Conservation (phyloP, 306 rosid species). For the Quercus dentata region DNA sequence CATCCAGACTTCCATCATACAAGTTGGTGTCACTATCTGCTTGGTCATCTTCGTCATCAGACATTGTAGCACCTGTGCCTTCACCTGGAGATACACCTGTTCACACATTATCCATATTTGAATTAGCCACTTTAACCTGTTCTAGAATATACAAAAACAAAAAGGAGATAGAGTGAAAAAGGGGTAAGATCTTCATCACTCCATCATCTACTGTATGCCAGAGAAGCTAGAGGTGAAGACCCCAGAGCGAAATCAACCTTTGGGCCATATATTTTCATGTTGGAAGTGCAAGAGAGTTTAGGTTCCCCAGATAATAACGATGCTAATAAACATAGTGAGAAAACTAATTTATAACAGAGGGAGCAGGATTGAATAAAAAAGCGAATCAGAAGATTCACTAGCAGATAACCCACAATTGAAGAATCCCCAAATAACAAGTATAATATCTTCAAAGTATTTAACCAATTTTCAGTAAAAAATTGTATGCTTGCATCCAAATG, state of each 20-base stretch:
- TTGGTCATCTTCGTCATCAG: constrained; percentile 80
- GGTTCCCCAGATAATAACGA: too few relatives aligned
- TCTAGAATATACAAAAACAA: neutral
- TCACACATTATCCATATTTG: neutral
- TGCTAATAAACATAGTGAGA: too few relatives aligned
- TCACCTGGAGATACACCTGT: constrained; percentile 81
- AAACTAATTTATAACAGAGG: too few relatives aligned
- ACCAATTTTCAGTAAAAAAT: too few relatives aligned
- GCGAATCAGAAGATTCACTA: too few relatives aligned
- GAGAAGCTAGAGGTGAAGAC: neutral
- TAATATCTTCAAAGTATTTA: too few relatives aligned
- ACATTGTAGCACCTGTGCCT: constrained; percentile 93
- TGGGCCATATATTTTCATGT: neutral
- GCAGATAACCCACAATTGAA: too few relatives aligned
- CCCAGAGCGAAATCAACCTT: neutral
- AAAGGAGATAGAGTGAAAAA: neutral
- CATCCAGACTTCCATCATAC: constrained; percentile 69
- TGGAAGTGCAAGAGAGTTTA: neutral
- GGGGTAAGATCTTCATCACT: neutral
- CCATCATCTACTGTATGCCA: neutral
- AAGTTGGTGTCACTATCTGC: constrained; percentile 65
- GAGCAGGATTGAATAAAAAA: too few relatives aligned
- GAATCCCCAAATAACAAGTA: too few relatives aligned
- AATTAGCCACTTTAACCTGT: neutral
- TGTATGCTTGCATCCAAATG: too few relatives aligned